Evolutionary conservation across 169 alveolate genomes (phyloP), one percentile per base, ranked within the genome.

Genomic region (Plasmodium ovale): DNA sequence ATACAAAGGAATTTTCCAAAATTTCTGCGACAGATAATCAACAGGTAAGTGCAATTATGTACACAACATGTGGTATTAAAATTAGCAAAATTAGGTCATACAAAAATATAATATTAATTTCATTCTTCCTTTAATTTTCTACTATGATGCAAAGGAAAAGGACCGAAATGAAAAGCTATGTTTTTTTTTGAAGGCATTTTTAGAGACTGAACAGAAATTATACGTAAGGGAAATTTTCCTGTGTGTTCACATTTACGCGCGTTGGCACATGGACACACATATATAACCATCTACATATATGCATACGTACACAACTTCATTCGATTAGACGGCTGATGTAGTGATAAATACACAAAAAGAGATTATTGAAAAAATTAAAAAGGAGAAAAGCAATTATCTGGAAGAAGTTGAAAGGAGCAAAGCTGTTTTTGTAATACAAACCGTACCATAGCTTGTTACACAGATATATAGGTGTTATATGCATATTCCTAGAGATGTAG

Each of bases 191-290:
- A 77, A 77, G 19, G 88, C 88, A 31, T 77, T 77, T 77, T 7
- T 77, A 62, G 88, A 77, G 37, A 64, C 88, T 27, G 88, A 77
- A 37, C 79, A 77, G 37, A 77, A 62, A 37, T 77, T 77, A 62
- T 77, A 77, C 4, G 88, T 77, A 77, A 77, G 69, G 19, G 9
- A 23, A 47, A 44, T n/a, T n/a, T n/a, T n/a, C n/a, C n/a, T n/a
- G n/a, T n/a, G n/a, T n/a, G n/a, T n/a, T n/a, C n/a, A n/a, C n/a
- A n/a, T n/a, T n/a, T 39, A 9, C 51, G 9, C 9, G n/a, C 51
- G 51, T 39, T 39, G 9, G 9, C 51, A 39, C 51, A 39, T 39
- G 51, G 9, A 39, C 51, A 39, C 9, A 39, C 51, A 9, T 39
- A 39, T 29, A 6, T 44, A 62, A 25, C 21, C 42, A 12, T 2